phyloP scores from a whole-genome alignment of 2,329 filamentous ascomycete species.

The Verticillium tricorpus region DNA sequence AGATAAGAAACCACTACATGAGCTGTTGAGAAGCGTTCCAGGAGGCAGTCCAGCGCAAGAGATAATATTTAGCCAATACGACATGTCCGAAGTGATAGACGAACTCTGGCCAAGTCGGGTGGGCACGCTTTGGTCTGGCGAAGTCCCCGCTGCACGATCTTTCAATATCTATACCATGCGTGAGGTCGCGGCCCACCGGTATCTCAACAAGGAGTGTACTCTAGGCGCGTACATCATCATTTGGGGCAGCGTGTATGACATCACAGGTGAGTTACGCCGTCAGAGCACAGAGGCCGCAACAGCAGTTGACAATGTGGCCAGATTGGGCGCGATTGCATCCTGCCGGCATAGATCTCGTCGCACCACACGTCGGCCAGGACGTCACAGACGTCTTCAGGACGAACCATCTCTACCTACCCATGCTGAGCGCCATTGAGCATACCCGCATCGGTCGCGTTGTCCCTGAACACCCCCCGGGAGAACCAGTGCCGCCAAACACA shows the following conservation, averaged over 20 bases:
- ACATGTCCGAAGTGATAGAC: not conserved
- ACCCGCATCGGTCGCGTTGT: slow-evolving; percentile 4
- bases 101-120: not conserved
- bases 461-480: not conserved
- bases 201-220: not conserved
- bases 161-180: not conserved
- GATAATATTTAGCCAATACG: not conserved
- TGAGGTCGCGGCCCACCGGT: not conserved
- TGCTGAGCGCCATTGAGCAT: not conserved
- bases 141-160: not conserved
- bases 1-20: not conserved
- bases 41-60: slow-evolving; percentile 3
- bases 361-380: slow-evolving; percentile 6
- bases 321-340: slow-evolving; percentile 11
- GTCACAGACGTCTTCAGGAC: slow-evolving; percentile 6
- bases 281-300: rapidly evolving
- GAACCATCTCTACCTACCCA: not conserved
- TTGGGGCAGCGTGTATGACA: slow-evolving; percentile 10
- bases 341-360: slow-evolving; percentile 3
- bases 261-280: slow-evolving; percentile 3
- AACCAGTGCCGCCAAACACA: not conserved
- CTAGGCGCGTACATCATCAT: slow-evolving; percentile 5
- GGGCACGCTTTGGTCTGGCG: not conserved
- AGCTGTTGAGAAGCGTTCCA: not conserved
- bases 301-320: not conserved